Base-by-base conservation (phyloP, 1,284 basidiomycete genomes). In the Puccinia novopanici region DNA sequence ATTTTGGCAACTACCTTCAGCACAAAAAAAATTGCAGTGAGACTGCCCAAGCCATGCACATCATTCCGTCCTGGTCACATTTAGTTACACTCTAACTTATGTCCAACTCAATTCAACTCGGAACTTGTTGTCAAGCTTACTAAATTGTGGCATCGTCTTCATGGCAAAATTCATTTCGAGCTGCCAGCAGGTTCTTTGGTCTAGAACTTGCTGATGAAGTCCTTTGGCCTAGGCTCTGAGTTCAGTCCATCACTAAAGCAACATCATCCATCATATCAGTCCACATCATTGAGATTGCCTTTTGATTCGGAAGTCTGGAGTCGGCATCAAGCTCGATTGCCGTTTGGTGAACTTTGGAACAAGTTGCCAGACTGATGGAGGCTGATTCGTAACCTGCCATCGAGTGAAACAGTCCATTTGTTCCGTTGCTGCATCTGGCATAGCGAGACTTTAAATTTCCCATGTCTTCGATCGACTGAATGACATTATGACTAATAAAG, bases 241-340 rank as follows among this genome's bases (percentile, higher is more conserved):
- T 57, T 57, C 8, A 57, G 55, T 57, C 55, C 55, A 57, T 57
- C 55, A 57, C 55, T 30, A 22, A 8, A n/a, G 55, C 6, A 57
- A 22, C 55, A 22, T 57, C 27, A 19, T 8, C 55, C 55, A 57
- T 57, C 55, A 57, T 9, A 8, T 57, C 27, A 8, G 6, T 57
- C 55, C 55, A 57, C 55, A 57, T 57, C 55, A 9, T 57, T 9
- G 55, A 57, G 55, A 57, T 57, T 57, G 55, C 22, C 22, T 57
- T 57, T 22, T 30, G 8, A 8, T 22, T 22, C 22, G 55, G 55
- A 9, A 57, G 55, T 57, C 22, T 30, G 6, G 27, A 6, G 22
- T 57, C 22, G 55, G 55, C 55, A 57, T 57, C 55, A 57, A 57
- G 55, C 55, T 57, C 55, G 22, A 57, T 57, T 57, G 55, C 27